Evolutionary conservation across 768 basidiomycete genomes (phyloP).

Genomic region (Daedalea quercina): DNA sequence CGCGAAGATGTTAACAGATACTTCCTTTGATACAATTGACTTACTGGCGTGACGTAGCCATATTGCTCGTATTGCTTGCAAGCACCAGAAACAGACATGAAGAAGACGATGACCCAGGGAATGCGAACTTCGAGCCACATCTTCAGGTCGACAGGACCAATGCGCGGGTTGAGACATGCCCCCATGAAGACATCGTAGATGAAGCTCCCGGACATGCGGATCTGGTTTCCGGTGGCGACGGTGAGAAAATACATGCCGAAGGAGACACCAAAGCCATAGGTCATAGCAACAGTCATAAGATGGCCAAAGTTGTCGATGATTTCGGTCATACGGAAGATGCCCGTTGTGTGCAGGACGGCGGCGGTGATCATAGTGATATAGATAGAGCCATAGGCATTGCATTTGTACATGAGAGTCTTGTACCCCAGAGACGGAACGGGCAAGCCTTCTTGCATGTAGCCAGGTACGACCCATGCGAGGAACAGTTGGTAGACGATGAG

Average conservation of each 20-base stretch:
- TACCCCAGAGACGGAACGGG: slow-evolving; percentile 93
- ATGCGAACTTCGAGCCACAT: slow-evolving; percentile 99
- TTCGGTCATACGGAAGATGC: slow-evolving; percentile 85
- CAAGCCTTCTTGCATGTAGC: slow-evolving; percentile 89
- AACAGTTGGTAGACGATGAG: slow-evolving; percentile 86
- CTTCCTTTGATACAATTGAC: slow-evolving; percentile 19
- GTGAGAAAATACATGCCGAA: slow-evolving; percentile 77
- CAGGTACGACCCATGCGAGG: slow-evolving; percentile 87
- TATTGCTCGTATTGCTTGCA: slow-evolving; percentile 93
- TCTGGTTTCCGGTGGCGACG: slow-evolving; percentile 68
- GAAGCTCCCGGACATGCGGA: slow-evolving; percentile 93
- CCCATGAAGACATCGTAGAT: slow-evolving; percentile 98
- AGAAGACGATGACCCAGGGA: slow-evolving; percentile 95
- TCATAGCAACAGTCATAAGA: slow-evolving; percentile 93
- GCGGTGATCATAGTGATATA: slow-evolving; percentile 80
- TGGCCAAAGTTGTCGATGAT: slow-evolving; percentile 96
- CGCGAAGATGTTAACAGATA: not conserved
- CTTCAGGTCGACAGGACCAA: slow-evolving; percentile 89
- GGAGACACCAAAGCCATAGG: slow-evolving; percentile 80
- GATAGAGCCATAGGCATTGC: slow-evolving; percentile 84
- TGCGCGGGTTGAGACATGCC: slow-evolving; percentile 86
- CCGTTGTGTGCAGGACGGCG: slow-evolving; percentile 64
- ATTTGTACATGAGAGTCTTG: slow-evolving; percentile 92
- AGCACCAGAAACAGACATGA: slow-evolving; percentile 84
- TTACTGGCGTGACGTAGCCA: slow-evolving; percentile 86